Percentiles rank a stretch among this genome's conserved stretches.
Conservation (phyloP, 306 rosid species). For the Lathyrus aphaca region DNA sequence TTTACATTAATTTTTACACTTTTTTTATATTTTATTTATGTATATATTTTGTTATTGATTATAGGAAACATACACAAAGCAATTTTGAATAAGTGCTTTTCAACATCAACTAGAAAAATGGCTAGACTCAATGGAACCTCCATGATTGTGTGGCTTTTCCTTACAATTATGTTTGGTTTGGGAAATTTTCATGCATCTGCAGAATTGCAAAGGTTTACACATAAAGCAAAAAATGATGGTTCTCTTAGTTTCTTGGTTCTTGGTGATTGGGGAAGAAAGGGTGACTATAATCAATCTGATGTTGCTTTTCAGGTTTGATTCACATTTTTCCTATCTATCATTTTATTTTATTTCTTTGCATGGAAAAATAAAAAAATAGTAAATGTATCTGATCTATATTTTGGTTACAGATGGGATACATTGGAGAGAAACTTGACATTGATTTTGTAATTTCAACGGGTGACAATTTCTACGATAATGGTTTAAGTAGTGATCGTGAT, state of each 20-base stretch:
- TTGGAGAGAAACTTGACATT: conserved; percentile 56
- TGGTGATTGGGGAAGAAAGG: conserved; percentile 70
- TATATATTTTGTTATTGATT: conserved; percentile 3
- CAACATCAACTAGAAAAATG: conserved; percentile 27
- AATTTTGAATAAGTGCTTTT: neutral
- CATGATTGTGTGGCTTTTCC: conserved; percentile 27
- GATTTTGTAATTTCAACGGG: conserved; percentile 62
- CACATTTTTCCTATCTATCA: neutral
- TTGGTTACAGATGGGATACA: conserved; percentile 52
- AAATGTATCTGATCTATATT: too few species aligned
- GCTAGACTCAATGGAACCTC: conserved; percentile 6
- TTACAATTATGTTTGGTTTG: conserved; percentile 35
- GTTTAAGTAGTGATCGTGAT: conserved; percentile 44
- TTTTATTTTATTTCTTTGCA: neutral
- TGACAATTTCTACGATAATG: conserved; percentile 64
- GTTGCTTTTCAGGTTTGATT: conserved; percentile 53
- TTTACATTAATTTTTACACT: neutral
- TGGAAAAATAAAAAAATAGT: too few species aligned
- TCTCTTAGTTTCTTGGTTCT: conserved; percentile 59
- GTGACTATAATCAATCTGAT: conserved; percentile 53
- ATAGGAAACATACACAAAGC: conserved; percentile 15
- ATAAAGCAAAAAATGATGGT: conserved; percentile 44
- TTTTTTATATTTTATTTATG: neutral
- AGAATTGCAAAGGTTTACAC: conserved; percentile 48
- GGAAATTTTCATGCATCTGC: conserved; percentile 42